Evolutionary conservation across 139 green algal genomes (phyloP).

Genomic region (Zygnema circumcarinatum): DNA sequence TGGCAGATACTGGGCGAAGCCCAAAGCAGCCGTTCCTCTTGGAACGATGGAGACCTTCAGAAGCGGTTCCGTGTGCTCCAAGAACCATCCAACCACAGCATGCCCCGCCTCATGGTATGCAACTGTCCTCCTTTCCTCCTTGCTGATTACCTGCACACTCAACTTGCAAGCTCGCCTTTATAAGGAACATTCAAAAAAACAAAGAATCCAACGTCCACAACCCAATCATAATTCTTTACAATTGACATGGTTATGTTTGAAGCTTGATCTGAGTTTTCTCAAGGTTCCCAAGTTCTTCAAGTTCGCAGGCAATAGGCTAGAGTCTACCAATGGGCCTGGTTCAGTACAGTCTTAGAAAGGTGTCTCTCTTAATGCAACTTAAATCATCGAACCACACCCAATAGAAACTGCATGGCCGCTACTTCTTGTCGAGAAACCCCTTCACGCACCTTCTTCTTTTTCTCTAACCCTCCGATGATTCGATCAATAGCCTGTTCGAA

Average conservation of each 20-base stretch:
- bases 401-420: too few relatives aligned
- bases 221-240: background rate
- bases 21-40: slow-evolving; percentile 89
- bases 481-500: slow-evolving; percentile 96
- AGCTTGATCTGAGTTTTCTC: too few relatives aligned
- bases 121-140: slow-evolving; percentile 93
- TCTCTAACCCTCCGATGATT: slow-evolving; percentile 98
- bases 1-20: slow-evolving; percentile 99
- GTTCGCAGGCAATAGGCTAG: too few relatives aligned
- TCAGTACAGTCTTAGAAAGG: too few relatives aligned
- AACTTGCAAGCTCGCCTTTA: too few relatives aligned
- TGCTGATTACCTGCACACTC: slow-evolving; percentile 69
- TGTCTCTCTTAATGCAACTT: too few relatives aligned
- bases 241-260: background rate
- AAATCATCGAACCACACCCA: too few relatives aligned
- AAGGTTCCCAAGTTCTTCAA: too few relatives aligned
- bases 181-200: too few relatives aligned
- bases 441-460: slow-evolving; percentile 98
- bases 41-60: slow-evolving; percentile 99
- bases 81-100: slow-evolving; percentile 97
- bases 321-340: too few relatives aligned
- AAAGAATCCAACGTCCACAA: too few relatives aligned
- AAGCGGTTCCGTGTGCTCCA: slow-evolving; percentile 95
- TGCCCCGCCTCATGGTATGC: slow-evolving; percentile 94
- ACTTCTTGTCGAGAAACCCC: too few relatives aligned